Conservation (phyloP, 2,329 filamentous ascomycete genomes). For the Aspergillus floridensis region DNA sequence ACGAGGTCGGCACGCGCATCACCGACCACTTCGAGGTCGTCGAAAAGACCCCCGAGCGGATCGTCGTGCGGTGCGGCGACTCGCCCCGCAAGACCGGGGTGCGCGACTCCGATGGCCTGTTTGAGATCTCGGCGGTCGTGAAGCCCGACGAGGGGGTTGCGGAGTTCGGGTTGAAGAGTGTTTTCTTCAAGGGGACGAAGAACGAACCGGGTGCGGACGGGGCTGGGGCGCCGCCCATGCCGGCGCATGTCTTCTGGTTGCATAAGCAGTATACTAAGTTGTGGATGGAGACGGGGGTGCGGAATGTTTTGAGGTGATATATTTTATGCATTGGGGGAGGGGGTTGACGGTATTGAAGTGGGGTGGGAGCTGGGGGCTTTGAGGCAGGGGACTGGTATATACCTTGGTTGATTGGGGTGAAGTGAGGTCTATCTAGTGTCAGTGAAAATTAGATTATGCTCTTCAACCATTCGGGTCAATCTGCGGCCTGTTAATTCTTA, state of each 20-base stretch:
- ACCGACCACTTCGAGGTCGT: slow-evolving; percentile 73
- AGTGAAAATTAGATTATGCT: too few relatives aligned
- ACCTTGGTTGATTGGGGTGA: too few relatives aligned
- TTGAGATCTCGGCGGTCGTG: slow-evolving; percentile 61
- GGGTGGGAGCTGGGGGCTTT: too few relatives aligned
- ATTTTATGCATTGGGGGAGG: too few relatives aligned
- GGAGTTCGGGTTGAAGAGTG: slow-evolving; percentile 65
- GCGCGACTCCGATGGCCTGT: slow-evolving; percentile 63
- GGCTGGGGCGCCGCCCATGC: slow-evolving; percentile 44
- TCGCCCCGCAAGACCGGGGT: slow-evolving; percentile 58
- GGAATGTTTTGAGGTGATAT: slow-evolving; percentile 14
- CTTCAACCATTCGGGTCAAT: too few relatives aligned
- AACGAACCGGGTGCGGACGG: slow-evolving; percentile 31
- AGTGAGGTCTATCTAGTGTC: too few relatives aligned
- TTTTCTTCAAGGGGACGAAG: slow-evolving; percentile 56
- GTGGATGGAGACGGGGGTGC: slow-evolving; percentile 54
- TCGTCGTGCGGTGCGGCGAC: slow-evolving; percentile 65
- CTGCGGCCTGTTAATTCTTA: too few relatives aligned
- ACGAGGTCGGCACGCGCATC: slow-evolving; percentile 62
- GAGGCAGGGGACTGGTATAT: too few relatives aligned
- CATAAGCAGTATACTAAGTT: slow-evolving; percentile 58
- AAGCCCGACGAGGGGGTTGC: slow-evolving; percentile 59
- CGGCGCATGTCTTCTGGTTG: slow-evolving; percentile 47
- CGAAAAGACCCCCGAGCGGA: slow-evolving; percentile 58
- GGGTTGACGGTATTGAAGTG: too few relatives aligned